Percentiles rank a stretch among this genome's conserved stretches.
phyloP scores from a whole-genome alignment of 1,284 basidiomycete genomes.

The Xerocomus amazonicus region DNA sequence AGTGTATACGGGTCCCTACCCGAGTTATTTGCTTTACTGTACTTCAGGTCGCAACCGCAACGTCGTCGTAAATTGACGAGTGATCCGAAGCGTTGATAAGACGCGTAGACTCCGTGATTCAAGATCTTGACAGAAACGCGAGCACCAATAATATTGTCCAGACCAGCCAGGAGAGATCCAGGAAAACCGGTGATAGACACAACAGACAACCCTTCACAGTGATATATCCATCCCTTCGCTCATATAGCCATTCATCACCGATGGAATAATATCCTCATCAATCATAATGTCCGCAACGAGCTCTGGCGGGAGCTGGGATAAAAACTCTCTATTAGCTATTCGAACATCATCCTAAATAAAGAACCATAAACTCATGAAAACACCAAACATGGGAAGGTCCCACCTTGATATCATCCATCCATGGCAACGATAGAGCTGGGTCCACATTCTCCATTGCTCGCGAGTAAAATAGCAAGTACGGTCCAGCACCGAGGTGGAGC shows the following conservation, averaged over 20 bases:
- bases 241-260: neutral
- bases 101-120: too few relatives aligned
- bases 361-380: neutral
- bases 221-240: slow-evolving; percentile 4
- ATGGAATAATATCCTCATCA: slow-evolving; percentile 8
- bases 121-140: too few relatives aligned
- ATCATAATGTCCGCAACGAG: slow-evolving; percentile 24
- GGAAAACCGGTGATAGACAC: too few relatives aligned
- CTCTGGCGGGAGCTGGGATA: slow-evolving; percentile 30
- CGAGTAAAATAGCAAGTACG: slow-evolving; percentile 71
- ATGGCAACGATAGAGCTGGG: slow-evolving; percentile 28
- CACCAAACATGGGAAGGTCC: neutral
- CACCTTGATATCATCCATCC: slow-evolving; percentile 44
- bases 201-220: neutral
- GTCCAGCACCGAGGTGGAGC: slow-evolving; percentile 68
- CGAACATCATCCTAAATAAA: slow-evolving; percentile 26
- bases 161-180: too few relatives aligned
- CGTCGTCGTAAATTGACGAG: too few relatives aligned
- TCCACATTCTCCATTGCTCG: slow-evolving; percentile 38
- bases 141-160: too few relatives aligned
- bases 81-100: too few relatives aligned
- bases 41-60: too few relatives aligned
- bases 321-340: slow-evolving; percentile 26
- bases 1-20: too few relatives aligned
- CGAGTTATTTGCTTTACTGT: too few relatives aligned